A percentile compares a stretch with the other conserved stretches of the same genome.
These are phyloP conservation scores for Ophiocordyceps camponoti-saundersi DNA, from an alignment of 2,329 filamentous ascomycete genomes.

Conservation along the genomic window DNA sequence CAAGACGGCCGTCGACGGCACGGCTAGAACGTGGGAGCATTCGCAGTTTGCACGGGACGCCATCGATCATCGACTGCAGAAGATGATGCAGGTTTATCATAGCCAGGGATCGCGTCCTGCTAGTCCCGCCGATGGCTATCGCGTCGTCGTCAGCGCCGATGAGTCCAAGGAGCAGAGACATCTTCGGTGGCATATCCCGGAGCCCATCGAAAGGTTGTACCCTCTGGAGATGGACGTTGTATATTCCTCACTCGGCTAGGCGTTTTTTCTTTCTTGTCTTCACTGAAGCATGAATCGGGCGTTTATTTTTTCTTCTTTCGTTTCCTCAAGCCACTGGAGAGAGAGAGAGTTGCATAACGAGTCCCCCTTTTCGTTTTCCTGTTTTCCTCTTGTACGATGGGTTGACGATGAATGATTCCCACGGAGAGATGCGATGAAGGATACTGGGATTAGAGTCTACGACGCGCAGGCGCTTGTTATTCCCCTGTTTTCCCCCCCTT, in stretches of 20 bases:
- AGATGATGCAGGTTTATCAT: slow-evolving; percentile 14
- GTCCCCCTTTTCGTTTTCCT: neutral
- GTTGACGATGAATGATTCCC: slow-evolving; percentile 1
- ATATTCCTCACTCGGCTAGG: slow-evolving; percentile 12
- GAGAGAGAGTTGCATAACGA: neutral
- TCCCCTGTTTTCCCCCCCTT: no score
- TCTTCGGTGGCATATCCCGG: slow-evolving; percentile 17
- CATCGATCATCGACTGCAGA: slow-evolving; percentile 21
- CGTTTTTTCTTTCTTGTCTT: neutral
- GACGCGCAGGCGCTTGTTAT: neutral
- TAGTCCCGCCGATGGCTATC: slow-evolving; percentile 13
- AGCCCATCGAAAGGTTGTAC: slow-evolving; percentile 17
- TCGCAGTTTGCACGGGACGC: slow-evolving; percentile 31
- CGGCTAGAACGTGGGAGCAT: slow-evolving; percentile 42
- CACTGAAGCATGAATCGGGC: neutral
- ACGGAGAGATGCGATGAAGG: neutral
- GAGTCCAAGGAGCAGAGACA: slow-evolving; percentile 11
- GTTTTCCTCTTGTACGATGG: neutral
- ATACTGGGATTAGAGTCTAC: neutral
- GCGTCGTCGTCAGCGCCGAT: slow-evolving; percentile 11
- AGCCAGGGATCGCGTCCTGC: slow-evolving; percentile 12
- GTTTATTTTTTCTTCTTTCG: neutral
- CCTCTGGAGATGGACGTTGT: slow-evolving; percentile 20
- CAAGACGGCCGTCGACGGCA: slow-evolving; percentile 34
- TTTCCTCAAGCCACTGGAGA: neutral